phyloP scores from a whole-genome alignment of 345 rosid genomes.

The Reutealis trisperma region DNA sequence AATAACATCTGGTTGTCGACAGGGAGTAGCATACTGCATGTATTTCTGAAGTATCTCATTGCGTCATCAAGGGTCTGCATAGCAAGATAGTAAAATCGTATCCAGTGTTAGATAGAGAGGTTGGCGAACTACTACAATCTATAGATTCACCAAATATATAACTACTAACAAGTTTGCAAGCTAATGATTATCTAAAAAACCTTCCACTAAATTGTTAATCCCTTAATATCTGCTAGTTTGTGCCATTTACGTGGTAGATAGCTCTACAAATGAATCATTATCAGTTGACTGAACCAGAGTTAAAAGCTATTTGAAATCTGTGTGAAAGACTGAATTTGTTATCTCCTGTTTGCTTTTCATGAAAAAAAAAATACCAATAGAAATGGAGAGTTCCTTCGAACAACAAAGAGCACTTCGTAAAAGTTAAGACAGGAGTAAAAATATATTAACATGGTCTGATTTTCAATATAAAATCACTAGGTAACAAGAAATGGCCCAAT shows the following conservation, averaged over 20 bases:
- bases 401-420: neutral
- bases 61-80: constrained; percentile 71
- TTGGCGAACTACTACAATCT: no score
- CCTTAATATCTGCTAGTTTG: neutral
- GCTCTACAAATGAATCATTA: neutral
- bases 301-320: no score
- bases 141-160: no score
- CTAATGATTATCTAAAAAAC: neutral
- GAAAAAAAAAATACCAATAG: no score
- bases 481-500: neutral
- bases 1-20: constrained; percentile 54
- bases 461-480: neutral
- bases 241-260: neutral
- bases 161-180: neutral
- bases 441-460: neutral
- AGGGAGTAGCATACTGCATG: constrained; percentile 49
- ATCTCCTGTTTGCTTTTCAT: no score
- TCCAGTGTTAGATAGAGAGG: no score
- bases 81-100: constrained; percentile 3
- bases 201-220: neutral
- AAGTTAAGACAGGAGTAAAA: neutral
- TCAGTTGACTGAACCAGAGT: neutral
- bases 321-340: no score
- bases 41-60: constrained; percentile 51
- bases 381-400: no score